These are phyloP conservation scores for Hypoxylon cercidicola DNA, from an alignment of 495 filamentous ascomycete species.

Conservation along the genomic window DNA sequence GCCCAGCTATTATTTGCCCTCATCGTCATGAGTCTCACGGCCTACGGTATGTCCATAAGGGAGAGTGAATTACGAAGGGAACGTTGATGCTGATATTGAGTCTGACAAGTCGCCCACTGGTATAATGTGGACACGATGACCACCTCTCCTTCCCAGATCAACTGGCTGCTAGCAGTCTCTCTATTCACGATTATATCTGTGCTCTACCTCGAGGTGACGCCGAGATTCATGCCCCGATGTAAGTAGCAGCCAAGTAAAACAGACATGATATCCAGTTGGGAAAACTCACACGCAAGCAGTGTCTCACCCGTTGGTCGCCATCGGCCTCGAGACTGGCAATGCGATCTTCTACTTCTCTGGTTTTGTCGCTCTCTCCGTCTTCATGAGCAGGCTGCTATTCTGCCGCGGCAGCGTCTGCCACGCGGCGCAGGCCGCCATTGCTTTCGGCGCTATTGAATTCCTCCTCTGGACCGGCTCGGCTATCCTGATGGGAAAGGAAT, in stretches of 20 bases:
- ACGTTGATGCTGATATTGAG: conserved; percentile 19
- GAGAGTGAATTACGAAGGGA: neutral
- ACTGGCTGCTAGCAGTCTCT: conserved; percentile 76
- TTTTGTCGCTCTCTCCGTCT: conserved; percentile 75
- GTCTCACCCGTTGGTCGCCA: conserved; percentile 66
- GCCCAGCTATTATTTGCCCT: conserved; percentile 72
- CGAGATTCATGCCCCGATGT: conserved; percentile 61
- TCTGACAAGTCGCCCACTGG: conserved; percentile 58
- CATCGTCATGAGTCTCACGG: conserved; percentile 73
- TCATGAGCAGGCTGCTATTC: conserved; percentile 65
- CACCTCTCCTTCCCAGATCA: conserved; percentile 66
- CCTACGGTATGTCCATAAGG: conserved; percentile 67
- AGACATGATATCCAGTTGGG: neutral
- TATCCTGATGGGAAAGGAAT: conserved; percentile 46
- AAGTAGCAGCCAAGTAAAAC: conserved; percentile 20
- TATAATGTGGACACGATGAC: conserved; percentile 59
- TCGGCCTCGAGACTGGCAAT: conserved; percentile 71
- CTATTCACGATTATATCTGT: conserved; percentile 74
- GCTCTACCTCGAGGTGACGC: conserved; percentile 71
- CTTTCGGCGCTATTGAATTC: conserved; percentile 57
- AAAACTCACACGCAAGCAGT: conserved; percentile 50
- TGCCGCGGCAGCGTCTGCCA: conserved; percentile 63
- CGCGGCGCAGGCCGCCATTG: conserved; percentile 58
- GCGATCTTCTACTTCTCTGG: conserved; percentile 85
- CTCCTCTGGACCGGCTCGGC: conserved; percentile 56